Evolutionary conservation across 2,329 filamentous ascomycete genomes (phyloP).

Genomic region (Cadophora gregata): DNA sequence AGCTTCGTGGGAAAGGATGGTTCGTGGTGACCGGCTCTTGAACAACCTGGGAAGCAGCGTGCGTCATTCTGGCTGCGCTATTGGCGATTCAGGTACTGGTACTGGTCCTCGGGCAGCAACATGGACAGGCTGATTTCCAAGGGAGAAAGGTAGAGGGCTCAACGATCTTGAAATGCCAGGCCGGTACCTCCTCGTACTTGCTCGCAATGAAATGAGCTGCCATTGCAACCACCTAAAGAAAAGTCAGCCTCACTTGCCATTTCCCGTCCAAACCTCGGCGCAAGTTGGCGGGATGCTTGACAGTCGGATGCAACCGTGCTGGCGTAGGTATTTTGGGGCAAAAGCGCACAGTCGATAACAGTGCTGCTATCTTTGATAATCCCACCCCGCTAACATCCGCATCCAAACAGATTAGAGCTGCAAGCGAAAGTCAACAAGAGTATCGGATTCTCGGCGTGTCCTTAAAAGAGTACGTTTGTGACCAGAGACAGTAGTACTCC

Average conservation of each 20-base stretch:
- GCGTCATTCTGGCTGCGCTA: conserved; percentile 12
- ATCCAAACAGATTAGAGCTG: background rate
- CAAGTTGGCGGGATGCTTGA: background rate
- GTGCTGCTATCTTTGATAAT: background rate
- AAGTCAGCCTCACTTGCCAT: conserved; percentile 9
- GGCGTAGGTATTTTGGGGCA: background rate
- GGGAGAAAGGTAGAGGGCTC: background rate
- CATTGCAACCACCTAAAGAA: background rate
- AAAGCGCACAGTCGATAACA: background rate
- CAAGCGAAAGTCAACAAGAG: conserved; percentile 8
- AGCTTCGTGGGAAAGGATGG: conserved; percentile 2
- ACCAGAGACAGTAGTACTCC: background rate
- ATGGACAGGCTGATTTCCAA: conserved; percentile 9
- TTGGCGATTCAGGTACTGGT: conserved; percentile 7
- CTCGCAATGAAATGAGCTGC: background rate
- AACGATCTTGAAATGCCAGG: background rate
- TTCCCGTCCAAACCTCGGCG: background rate
- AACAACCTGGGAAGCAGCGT: conserved; percentile 5
- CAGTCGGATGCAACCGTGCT: conserved; percentile 8
- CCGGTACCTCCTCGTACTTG: background rate
- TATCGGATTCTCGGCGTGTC: conserved; percentile 2
- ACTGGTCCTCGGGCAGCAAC: conserved; percentile 2
- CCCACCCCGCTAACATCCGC: background rate
- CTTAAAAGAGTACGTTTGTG: background rate
- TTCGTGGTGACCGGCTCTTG: conserved; percentile 17